A percentile compares a stretch with the other conserved stretches of the same genome.
Conservation (phyloP, 345 rosid species). For the Jatropha curcas region DNA sequence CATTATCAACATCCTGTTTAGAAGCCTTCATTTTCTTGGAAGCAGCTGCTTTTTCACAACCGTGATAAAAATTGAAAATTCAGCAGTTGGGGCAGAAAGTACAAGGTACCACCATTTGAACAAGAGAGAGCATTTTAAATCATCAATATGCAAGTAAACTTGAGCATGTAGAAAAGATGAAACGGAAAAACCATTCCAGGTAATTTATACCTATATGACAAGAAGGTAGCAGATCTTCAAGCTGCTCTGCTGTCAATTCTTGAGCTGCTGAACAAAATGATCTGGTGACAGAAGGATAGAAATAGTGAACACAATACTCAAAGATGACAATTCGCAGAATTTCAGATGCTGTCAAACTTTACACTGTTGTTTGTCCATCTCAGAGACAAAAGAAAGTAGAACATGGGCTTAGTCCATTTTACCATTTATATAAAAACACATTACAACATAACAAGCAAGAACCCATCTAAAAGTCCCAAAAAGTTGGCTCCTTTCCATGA, state of each 20-base stretch:
- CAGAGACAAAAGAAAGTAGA: not conserved
- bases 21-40: slow-evolving; percentile 55
- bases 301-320: slow-evolving; percentile 2
- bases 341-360: not conserved
- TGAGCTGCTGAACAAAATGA: slow-evolving; percentile 57
- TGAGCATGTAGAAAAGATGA: not conserved
- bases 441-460: not conserved
- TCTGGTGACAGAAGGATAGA: slow-evolving; percentile 37
- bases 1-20: slow-evolving; percentile 44
- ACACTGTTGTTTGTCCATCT: not conserved
- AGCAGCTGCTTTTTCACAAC: slow-evolving; percentile 29
- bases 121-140: slow-evolving; percentile 2
- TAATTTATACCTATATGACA: slow-evolving; percentile 47
- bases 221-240: slow-evolving; percentile 55
- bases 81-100: slow-evolving; percentile 8
- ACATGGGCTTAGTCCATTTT: not conserved
- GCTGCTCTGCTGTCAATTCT: slow-evolving; percentile 53
- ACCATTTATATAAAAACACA: too few relatives aligned
- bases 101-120: slow-evolving; percentile 11
- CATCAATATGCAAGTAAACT: slow-evolving; percentile 14
- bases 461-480: not conserved
- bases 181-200: slow-evolving; percentile 8
- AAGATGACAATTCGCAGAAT: not conserved
- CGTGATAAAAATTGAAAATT: slow-evolving; percentile 15
- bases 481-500: not conserved